A percentile compares a stretch with the other conserved stretches of the same genome.
Evolutionary conservation across 257 asterid species (phyloP).

Genomic region (Ilex asprella): DNA sequence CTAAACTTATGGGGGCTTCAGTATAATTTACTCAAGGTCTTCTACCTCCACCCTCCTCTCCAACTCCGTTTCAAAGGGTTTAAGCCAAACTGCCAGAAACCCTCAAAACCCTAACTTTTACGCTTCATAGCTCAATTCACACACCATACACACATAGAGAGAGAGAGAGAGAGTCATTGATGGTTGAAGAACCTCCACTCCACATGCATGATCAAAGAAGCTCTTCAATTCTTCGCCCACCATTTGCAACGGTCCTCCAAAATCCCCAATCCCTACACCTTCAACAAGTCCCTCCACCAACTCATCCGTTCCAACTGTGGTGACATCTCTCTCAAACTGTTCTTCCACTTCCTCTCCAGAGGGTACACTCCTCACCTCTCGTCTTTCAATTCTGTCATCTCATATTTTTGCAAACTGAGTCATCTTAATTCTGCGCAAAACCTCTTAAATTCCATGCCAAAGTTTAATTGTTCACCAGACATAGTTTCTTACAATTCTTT

Average conservation of each 20-base stretch:
- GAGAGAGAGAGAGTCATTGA: too few relatives aligned
- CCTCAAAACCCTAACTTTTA: too few relatives aligned
- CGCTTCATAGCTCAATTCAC: too few relatives aligned
- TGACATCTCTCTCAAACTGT: slow-evolving; percentile 18
- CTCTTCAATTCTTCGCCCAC: slow-evolving; percentile 7
- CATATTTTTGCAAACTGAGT: slow-evolving; percentile 13
- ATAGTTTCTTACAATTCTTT: slow-evolving; percentile 11
- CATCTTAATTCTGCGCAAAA: slow-evolving; percentile 12
- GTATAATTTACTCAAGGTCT: too few relatives aligned
- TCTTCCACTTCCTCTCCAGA: slow-evolving; percentile 8
- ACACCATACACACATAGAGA: too few relatives aligned
- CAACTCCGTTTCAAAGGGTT: too few relatives aligned
- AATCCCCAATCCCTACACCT: slow-evolving; percentile 7
- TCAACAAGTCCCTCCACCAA: slow-evolving; percentile 14
- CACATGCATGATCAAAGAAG: slow-evolving; percentile 11
- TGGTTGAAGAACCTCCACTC: too few relatives aligned
- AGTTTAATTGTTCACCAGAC: slow-evolving; percentile 8
- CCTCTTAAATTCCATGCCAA: slow-evolving; percentile 10
- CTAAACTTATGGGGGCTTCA: too few relatives aligned
- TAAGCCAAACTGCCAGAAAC: too few relatives aligned
- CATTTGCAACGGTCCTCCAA: slow-evolving; percentile 7
- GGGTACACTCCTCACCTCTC: slow-evolving; percentile 18
- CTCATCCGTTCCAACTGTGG: slow-evolving; percentile 14
- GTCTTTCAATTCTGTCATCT: slow-evolving; percentile 14
- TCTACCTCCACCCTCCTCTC: too few relatives aligned